Base-by-base conservation (phyloP, 768 basidiomycete genomes). In the Trametes sanguinea region DNA sequence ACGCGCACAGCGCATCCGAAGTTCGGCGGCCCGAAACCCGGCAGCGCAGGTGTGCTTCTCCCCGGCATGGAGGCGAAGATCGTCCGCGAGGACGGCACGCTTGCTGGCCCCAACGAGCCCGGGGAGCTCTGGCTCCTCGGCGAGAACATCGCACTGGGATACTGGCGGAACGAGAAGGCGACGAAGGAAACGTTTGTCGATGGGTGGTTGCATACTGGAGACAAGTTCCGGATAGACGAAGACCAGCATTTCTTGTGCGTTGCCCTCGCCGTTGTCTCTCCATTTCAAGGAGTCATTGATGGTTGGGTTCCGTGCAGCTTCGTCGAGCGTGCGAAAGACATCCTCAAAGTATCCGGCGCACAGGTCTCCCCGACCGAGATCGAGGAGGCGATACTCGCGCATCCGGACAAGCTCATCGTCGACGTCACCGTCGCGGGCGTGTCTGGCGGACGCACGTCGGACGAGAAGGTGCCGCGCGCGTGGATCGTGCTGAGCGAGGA, bases 361-460 rank as follows among this genome's bases (percentile, higher is more conserved):
- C 92, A 93, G 73, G 92, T 93, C 0, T 90, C 92, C 0, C 92
- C 91, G 0, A 80, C 82, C 16, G 91, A 94, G 69, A 87, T 93
- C 54, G 92, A 93, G 70, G 78, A 84, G 30, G 81, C 80, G 27
- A 75, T 93, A 2, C 78, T 86, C 17, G 77, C 77, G 0, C 84
- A 92, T 42, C 88, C 90, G 0, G 79, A 80, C 7, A 76, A 76
- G 16, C 78, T 91, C 50, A 81, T 92, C 61, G 73, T 70, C 8
- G 92, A 93, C 63, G 88, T 78, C 13, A 79, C 81, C 1, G 91
- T 93, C 16, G 89, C 87, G 0, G 91, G 91, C 13, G 88, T 94
- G 2, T 81, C 78, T 17, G 89, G 89, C 30, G 88, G 85, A 0
- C 85, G 87, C 3, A 86, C 86, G 0, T 77, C 78, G 0, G 89